Conservation (phyloP, 208 protist genomes). For the Crithidia thermophila region DNA sequence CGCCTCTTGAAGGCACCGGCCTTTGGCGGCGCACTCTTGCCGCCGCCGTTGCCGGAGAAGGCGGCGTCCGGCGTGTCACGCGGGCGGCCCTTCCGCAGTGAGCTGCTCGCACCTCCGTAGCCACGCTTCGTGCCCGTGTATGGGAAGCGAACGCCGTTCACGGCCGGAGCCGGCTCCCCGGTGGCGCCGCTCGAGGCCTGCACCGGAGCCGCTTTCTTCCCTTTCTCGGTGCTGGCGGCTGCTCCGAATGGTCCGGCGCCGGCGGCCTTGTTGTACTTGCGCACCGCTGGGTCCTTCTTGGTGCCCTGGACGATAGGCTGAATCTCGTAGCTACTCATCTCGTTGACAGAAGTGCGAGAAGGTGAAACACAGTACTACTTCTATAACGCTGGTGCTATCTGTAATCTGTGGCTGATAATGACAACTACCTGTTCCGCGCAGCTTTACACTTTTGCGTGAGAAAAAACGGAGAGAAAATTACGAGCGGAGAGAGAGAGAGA, state of each 20-base stretch:
- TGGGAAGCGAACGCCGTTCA: conserved; percentile 58
- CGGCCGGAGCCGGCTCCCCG: conserved; percentile 12
- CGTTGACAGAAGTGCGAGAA: too few species aligned
- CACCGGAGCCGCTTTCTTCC: conserved; percentile 42
- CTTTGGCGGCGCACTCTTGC: conserved; percentile 80
- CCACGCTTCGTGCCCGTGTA: conserved; percentile 75
- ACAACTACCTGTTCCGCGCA: too few species aligned
- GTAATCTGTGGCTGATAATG: too few species aligned
- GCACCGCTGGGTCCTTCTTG: conserved; percentile 74
- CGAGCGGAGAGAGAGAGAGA: too few species aligned
- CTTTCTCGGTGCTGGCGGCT: conserved; percentile 56
- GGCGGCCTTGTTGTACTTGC: conserved; percentile 82
- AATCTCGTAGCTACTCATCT: conserved; percentile 90
- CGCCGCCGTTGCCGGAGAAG: conserved; percentile 79
- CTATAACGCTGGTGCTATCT: too few species aligned
- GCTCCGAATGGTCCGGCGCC: conserved; percentile 87
- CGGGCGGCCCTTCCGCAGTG: conserved; percentile 83
- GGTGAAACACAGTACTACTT: too few species aligned
- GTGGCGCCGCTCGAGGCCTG: conserved; percentile 3
- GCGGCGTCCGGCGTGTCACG: conserved; percentile 62
- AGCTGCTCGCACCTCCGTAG: conserved; percentile 89
- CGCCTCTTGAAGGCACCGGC: conserved; percentile 90
- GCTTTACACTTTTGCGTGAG: too few species aligned
- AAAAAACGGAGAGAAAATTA: too few species aligned
- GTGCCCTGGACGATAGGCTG: conserved; percentile 88